phyloP scores from a whole-genome alignment of 305 asterid genomes.

The Plantago lanceolata region DNA sequence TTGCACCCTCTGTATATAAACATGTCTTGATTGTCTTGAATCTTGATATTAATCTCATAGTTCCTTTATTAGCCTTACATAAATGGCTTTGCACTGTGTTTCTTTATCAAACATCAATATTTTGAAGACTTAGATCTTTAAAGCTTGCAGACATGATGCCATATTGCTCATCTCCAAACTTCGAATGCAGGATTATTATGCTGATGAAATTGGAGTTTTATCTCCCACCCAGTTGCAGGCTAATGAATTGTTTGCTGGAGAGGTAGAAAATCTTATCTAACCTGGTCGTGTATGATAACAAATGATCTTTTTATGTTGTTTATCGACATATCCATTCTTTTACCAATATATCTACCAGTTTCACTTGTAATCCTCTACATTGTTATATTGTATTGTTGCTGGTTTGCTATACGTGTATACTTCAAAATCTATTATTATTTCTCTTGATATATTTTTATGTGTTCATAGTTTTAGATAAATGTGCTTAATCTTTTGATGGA shows the following conservation, averaged over 20 bases:
- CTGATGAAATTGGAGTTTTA: slow-evolving; percentile 95
- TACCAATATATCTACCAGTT: not conserved
- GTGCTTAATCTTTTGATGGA: no score
- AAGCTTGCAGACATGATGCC: slow-evolving; percentile 7
- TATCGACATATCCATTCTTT: slow-evolving; percentile 7
- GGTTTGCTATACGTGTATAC: no score
- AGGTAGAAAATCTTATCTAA: slow-evolving; percentile 52
- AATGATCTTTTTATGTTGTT: slow-evolving; percentile 7
- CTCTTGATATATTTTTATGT: no score
- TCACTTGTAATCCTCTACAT: no score
- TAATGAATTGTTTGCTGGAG: slow-evolving; percentile 76
- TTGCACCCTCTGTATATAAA: not conserved
- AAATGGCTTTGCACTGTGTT: no score
- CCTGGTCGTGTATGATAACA: slow-evolving; percentile 13
- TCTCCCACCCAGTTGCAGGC: slow-evolving; percentile 91
- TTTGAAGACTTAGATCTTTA: slow-evolving; percentile 5
- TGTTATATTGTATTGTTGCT: no score
- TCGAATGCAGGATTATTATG: slow-evolving; percentile 77
- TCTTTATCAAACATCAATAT: no score
- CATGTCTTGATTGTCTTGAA: slow-evolving; percentile 11
- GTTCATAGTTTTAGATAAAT: no score
- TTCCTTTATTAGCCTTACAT: no score
- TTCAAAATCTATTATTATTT: no score
- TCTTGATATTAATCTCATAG: no score
- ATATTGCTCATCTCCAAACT: slow-evolving; percentile 30